Evolutionary conservation across 2,329 filamentous ascomycete genomes (phyloP).

Genomic region (Monilinia fructicola): DNA sequence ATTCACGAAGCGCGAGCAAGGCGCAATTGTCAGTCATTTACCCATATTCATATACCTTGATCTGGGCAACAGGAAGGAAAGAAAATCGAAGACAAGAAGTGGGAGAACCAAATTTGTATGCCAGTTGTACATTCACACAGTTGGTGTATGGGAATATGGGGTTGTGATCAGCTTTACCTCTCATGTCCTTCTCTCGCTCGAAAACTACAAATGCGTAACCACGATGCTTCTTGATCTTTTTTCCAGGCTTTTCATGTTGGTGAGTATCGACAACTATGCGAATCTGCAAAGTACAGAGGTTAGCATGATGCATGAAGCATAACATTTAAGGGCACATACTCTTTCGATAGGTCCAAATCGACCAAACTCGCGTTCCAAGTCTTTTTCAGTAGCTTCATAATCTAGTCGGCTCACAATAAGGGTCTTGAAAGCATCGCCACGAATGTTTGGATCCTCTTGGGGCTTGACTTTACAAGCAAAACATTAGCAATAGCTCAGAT

Average conservation of each 20-base stretch:
- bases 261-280: slow-evolving; percentile 81
- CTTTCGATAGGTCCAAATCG: slow-evolving; percentile 93
- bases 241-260: slow-evolving; percentile 65
- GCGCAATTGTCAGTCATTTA: slow-evolving; percentile 69
- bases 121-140: slow-evolving; percentile 38
- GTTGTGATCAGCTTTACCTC: slow-evolving; percentile 70
- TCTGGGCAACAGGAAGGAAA: slow-evolving; percentile 33
- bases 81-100: slow-evolving; percentile 43
- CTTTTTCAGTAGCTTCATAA: slow-evolving; percentile 84
- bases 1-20: slow-evolving; percentile 57
- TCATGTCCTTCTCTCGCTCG: slow-evolving; percentile 97
- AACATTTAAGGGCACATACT: slow-evolving; percentile 50
- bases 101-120: slow-evolving; percentile 47
- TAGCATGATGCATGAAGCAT: slow-evolving; percentile 21
- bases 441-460: slow-evolving; percentile 78
- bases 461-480: slow-evolving; percentile 66
- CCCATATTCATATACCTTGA: slow-evolving; percentile 52
- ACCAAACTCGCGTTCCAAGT: slow-evolving; percentile 90
- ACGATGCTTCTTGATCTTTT: slow-evolving; percentile 77
- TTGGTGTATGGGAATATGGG: slow-evolving; percentile 39
- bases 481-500: slow-evolving; percentile 27
- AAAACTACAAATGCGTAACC: slow-evolving; percentile 98
- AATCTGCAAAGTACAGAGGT: slow-evolving; percentile 56
- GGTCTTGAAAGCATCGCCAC: slow-evolving; percentile 93
- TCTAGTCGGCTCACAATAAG: slow-evolving; percentile 87